phyloP scores from a whole-genome alignment of 2,329 filamentous ascomycete genomes.

The Ophiosphaerella korrae region DNA sequence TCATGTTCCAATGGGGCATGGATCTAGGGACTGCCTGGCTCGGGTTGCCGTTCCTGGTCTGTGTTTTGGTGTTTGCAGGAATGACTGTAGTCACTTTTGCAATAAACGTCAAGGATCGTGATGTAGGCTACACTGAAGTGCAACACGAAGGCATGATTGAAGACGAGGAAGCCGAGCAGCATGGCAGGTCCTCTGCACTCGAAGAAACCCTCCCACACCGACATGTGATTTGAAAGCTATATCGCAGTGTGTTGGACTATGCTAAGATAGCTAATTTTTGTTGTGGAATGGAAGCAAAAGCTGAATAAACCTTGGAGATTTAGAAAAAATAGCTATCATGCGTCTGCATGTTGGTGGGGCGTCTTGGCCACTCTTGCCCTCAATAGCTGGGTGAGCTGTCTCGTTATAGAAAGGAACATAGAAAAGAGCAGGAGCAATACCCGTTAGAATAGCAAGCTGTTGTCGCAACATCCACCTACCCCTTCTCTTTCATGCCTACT shows the following conservation, averaged over 20 bases:
- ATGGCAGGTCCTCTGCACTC: slow-evolving; percentile 18
- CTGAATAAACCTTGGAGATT: no score
- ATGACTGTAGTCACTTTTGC: slow-evolving; percentile 35
- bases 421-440: slow-evolving; percentile 2
- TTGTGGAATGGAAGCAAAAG: no score
- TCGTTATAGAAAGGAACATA: background rate
- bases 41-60: slow-evolving; percentile 51
- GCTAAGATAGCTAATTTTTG: no score
- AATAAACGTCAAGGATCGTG: slow-evolving; percentile 32
- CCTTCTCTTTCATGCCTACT: background rate
- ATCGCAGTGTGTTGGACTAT: no score
- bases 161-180: slow-evolving; percentile 16
- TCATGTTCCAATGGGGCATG: slow-evolving; percentile 54
- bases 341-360: no score
- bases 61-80: slow-evolving; percentile 28
- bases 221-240: background rate
- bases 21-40: slow-evolving; percentile 54
- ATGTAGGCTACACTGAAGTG: slow-evolving; percentile 25
- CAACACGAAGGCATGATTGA: slow-evolving; percentile 19
- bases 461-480: background rate
- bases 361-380: no score
- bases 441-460: background rate
- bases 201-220: slow-evolving; percentile 8
- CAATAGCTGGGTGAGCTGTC: no score
- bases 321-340: no score